Base-by-base conservation (phyloP, 2,329 filamentous ascomycete genomes). In the Endocalyx cinctus region DNA sequence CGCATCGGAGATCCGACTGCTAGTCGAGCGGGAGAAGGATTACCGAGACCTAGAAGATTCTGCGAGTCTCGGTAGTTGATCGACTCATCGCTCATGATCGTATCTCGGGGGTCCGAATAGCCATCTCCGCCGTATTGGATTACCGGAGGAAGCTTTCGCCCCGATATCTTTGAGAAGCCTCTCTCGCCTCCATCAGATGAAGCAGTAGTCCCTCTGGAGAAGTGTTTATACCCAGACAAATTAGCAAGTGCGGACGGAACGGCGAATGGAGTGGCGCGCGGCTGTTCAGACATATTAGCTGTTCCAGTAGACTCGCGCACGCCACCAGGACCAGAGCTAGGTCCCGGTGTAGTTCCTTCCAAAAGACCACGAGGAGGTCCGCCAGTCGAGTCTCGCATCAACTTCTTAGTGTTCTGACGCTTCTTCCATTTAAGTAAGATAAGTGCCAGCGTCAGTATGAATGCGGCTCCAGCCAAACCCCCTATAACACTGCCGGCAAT, bases 141-240 rank as follows among this genome's bases (percentile, higher is more conserved):
- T 8, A 82, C 78, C 3, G 79, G 77, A 4, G 75, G 73, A 36
- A 84, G 54, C 48, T 82, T 83, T 48, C 71, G 70, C 40, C 79
- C 79, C 5, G 79, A 79, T 3, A 84, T 72, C 18, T 77, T 73
- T 41, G 80, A 74, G 52, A 84, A 84, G 1, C 77, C 74, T 39
- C 66, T 63, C 49, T 82, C 77, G 17, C 63, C 67, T 16, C 52
- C 57, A 22, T 63, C 62, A 31, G 39, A 52, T 38, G 40, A 58
- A 43, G 43, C 54, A 41, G 39, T 59, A 35, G 41, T 31, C n/a
- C n/a, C n/a, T 41, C 41, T 51, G 33, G 48, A 58, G n/a, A 46
- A 42, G 12, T 58, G 62, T 38, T 67, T 70, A 17, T 51, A 46
- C 6, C 51, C 52, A 19, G 64, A 60, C 22, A 75, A 47, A 26